Evolutionary conservation across 495 filamentous ascomycete species (phyloP), one percentile per base, ranked within the genome.

Genomic region (Penicillium egyptiacum): DNA sequence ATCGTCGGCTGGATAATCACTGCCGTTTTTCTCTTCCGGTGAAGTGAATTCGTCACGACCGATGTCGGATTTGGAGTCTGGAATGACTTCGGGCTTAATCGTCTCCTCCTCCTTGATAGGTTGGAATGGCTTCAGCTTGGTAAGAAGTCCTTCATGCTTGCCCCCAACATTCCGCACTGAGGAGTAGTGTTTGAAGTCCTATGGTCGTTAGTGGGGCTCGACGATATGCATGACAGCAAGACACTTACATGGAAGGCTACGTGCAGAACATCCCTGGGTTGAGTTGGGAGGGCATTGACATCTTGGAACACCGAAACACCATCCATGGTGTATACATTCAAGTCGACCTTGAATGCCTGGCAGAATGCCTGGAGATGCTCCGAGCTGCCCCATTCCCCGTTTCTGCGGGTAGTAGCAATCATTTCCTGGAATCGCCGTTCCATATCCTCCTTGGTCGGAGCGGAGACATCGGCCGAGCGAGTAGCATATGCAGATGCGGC

Each of bases 241-340:
- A 30, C 52, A 74, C 84, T 76, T 80, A 88, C 86, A 67, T 90
- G 87, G 64, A 88, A 88, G 14, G 87, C 88, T 71, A 92, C 85
- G 65, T 90, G 81, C 26, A 81, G 66, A 10, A 75, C 73, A 25
- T 75, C 74, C 23, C 73, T 70, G 22, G 62, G 66, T 44, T 78
- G 74, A 14, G 71, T 74, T 5, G 73, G 66, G 16, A 67, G 61
- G 19, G 80, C 80, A 56, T 78, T 65, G 52, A 81, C 73, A 60
- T 77, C 76, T n/a, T 73, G 70, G 37, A 79, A 79, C 30, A 62
- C 55, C 50, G 76, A 75, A 3, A 79, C 67, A 16, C 74, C 70
- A 41, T 72, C 70, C 61, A 71, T 69, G 70, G 83, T 79, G 75
- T 77, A 90, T 39, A 92, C 83, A 55, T 81, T 81, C 20, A 92